A percentile compares a stretch with the other conserved stretches of the same genome.
These are phyloP conservation scores for Fusarium pseudonygamai DNA, from an alignment of 2,329 filamentous ascomycete species.

Conservation along the genomic window DNA sequence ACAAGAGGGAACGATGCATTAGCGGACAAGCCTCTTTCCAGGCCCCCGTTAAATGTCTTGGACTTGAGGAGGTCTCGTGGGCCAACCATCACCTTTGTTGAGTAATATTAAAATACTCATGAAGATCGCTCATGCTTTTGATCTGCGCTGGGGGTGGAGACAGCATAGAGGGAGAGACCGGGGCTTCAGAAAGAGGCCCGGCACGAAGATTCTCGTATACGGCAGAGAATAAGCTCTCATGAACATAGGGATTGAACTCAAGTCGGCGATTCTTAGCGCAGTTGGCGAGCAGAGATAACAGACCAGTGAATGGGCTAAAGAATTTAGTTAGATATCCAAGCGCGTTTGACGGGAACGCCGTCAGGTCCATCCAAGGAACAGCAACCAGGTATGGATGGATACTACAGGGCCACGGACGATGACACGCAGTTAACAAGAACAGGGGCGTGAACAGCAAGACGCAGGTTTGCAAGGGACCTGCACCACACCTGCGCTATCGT, in stretches of 20 bases:
- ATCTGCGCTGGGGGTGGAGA: neutral
- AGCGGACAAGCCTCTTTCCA: constrained; percentile 23
- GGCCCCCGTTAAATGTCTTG: constrained; percentile 24
- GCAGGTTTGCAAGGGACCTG: constrained; percentile 18
- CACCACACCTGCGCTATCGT: neutral
- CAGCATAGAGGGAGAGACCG: neutral
- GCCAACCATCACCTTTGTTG: constrained; percentile 15
- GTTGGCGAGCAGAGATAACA: constrained; percentile 10
- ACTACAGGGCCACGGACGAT: constrained; percentile 23
- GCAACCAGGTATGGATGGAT: constrained; percentile 24
- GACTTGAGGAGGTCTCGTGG: constrained; percentile 9
- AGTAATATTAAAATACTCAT: constrained; percentile 8
- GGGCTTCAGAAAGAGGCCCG: neutral
- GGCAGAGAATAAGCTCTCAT: neutral
- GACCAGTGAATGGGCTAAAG: constrained; percentile 17
- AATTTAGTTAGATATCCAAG: constrained; percentile 17
- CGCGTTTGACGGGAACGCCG: constrained; percentile 27
- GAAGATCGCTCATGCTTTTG: constrained; percentile 4
- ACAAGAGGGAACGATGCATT: constrained; percentile 6
- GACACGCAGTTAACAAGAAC: constrained; percentile 37
- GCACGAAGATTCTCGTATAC: constrained; percentile 6
- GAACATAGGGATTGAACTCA: neutral
- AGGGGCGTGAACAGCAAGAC: constrained; percentile 18
- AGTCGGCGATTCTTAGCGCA: constrained; percentile 8
- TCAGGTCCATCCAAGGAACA: constrained; percentile 15